phyloP scores from a whole-genome alignment of 2,329 filamentous ascomycete species.

The Cercospora janseana region DNA sequence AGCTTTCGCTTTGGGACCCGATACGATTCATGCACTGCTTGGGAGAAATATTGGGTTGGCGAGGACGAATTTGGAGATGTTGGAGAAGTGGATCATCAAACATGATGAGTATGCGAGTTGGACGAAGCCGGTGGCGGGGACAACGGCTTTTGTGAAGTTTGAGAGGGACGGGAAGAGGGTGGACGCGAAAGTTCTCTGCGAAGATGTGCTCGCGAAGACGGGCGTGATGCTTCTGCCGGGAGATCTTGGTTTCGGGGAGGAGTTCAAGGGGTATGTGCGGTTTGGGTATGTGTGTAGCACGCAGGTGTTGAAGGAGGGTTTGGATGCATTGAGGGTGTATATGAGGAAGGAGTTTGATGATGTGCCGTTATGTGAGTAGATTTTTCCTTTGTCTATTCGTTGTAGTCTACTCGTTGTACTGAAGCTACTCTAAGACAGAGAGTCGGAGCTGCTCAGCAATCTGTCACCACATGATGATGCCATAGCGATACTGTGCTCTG shows the following conservation, averaged over 20 bases:
- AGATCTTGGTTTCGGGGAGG: constrained; percentile 68
- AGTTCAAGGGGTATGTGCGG: constrained; percentile 73
- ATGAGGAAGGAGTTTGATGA: constrained; percentile 57
- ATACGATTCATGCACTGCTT: constrained; percentile 63
- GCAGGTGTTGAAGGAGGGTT: constrained; percentile 63
- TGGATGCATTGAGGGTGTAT: constrained; percentile 57
- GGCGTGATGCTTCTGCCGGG: constrained; percentile 76
- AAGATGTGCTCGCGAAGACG: constrained; percentile 63
- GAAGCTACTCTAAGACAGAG: not conserved
- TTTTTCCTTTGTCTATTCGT: not conserved
- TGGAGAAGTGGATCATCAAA: constrained; percentile 66
- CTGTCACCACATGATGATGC: not conserved
- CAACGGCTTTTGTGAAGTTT: constrained; percentile 75
- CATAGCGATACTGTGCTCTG: too few relatives aligned
- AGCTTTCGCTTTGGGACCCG: constrained; percentile 66
- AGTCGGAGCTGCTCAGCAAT: not conserved
- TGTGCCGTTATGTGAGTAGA: constrained; percentile 38
- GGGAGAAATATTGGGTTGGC: constrained; percentile 65
- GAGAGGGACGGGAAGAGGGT: constrained; percentile 60
- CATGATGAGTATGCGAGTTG: constrained; percentile 65
- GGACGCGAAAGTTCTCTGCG: constrained; percentile 70
- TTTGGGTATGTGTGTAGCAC: constrained; percentile 75
- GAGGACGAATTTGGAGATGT: constrained; percentile 62
- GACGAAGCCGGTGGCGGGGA: constrained; percentile 74
- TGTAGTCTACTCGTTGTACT: not conserved